Percentiles rank a stretch among this genome's conserved stretches.
Conservation (phyloP, 306 rosid species). For the Delonix regia region DNA sequence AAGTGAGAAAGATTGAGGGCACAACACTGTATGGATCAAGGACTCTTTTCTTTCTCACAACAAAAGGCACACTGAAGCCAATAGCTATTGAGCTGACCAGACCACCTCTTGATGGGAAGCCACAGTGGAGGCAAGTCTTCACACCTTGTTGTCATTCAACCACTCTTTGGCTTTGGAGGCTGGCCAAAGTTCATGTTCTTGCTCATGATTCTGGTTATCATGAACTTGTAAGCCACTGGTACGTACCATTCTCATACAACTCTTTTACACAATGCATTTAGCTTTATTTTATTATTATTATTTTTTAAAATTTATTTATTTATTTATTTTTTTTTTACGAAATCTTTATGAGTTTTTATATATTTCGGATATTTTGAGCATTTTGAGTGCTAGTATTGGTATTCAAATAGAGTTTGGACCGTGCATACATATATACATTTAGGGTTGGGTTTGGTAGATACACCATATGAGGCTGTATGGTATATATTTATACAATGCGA, state of each 20-base stretch:
- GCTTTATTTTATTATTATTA: no score
- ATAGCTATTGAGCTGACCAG: slow-evolving; percentile 11
- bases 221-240: slow-evolving; percentile 18
- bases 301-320: no score
- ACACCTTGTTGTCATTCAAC: not conserved
- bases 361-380: no score
- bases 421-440: no score
- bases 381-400: no score
- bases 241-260: not conserved
- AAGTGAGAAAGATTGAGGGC: slow-evolving; percentile 9
- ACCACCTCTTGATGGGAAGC: slow-evolving; percentile 14
- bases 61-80: slow-evolving; percentile 5
- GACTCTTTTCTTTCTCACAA: slow-evolving; percentile 12
- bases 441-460: no score
- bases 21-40: slow-evolving; percentile 30
- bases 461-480: no score
- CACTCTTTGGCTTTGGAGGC: slow-evolving; percentile 24
- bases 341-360: no score
- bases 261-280: not conserved
- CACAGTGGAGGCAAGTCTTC: slow-evolving; percentile 21
- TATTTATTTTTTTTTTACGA: no score
- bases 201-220: slow-evolving; percentile 11
- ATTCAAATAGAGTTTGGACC: no score
- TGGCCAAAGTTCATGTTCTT: slow-evolving; percentile 23
- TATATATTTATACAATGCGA: no score